phyloP scores from a whole-genome alignment of 441 rosid genomes.

The Hypseocharis bilobata region DNA sequence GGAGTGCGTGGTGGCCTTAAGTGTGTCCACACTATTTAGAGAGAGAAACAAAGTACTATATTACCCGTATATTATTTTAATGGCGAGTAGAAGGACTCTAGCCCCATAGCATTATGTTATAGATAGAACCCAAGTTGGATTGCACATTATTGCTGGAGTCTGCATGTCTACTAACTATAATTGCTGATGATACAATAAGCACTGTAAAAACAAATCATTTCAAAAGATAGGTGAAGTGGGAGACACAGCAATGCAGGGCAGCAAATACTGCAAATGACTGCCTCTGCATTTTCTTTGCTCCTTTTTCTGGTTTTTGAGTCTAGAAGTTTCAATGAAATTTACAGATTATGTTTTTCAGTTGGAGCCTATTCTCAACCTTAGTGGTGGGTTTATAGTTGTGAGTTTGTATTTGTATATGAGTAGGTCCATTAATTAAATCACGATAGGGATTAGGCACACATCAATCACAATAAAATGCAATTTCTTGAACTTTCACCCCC shows the following conservation, averaged over 20 bases:
- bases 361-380: neutral
- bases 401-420: neutral
- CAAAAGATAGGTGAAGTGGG: too few relatives aligned
- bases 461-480: neutral
- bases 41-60: too few relatives aligned
- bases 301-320: neutral
- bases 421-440: slow-evolving; percentile 8
- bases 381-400: neutral
- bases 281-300: neutral
- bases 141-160: neutral
- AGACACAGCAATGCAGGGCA: too few relatives aligned
- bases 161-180: too few relatives aligned
- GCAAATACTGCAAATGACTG: too few relatives aligned
- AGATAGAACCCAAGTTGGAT: neutral
- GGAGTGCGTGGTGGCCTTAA: neutral
- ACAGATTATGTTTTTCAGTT: neutral
- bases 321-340: neutral
- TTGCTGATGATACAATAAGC: too few relatives aligned
- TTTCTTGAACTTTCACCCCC: neutral
- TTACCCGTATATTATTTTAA: too few relatives aligned
- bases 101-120: too few relatives aligned
- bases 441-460: neutral
- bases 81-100: too few relatives aligned
- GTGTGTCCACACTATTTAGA: too few relatives aligned
- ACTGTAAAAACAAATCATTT: too few relatives aligned